phyloP scores from a whole-genome alignment of 352 stramenopile genomes.

The Pythium coloratum region DNA sequence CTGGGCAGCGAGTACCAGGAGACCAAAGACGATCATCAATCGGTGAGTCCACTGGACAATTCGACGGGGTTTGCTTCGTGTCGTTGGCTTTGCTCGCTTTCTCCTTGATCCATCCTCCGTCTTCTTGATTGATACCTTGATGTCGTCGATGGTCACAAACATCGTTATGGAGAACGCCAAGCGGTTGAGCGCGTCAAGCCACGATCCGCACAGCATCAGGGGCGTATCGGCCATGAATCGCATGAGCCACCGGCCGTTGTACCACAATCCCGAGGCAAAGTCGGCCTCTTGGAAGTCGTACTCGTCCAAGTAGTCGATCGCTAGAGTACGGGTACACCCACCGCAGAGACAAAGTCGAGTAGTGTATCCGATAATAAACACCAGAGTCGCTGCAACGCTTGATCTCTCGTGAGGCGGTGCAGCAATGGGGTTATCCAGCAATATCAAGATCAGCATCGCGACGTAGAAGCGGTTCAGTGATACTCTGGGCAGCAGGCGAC shows the following conservation, averaged over 20 bases:
- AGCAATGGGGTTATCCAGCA: constrained; percentile 19
- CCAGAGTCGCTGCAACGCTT: constrained; percentile 7
- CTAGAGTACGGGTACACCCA: constrained; percentile 8
- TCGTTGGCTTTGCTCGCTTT: too few relatives aligned
- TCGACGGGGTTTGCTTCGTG: too few relatives aligned
- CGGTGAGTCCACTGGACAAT: too few relatives aligned
- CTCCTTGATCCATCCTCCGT: too few relatives aligned
- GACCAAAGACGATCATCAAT: too few relatives aligned
- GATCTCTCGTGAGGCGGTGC: background rate
- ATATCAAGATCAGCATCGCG: constrained; percentile 11
- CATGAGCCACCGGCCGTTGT: constrained; percentile 18
- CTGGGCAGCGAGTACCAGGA: background rate
- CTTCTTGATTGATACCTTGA: constrained; percentile 17
- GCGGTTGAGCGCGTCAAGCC: constrained; percentile 13
- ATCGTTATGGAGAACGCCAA: constrained; percentile 19
- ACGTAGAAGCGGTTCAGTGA: constrained; percentile 20
- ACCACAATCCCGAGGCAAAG: constrained; percentile 3
- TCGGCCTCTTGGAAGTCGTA: constrained; percentile 9
- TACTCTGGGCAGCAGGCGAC: background rate
- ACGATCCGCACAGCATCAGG: constrained; percentile 8
- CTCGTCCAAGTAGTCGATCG: background rate
- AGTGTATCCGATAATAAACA: constrained; percentile 12
- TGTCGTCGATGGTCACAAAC: constrained; percentile 18
- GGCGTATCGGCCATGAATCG: constrained; percentile 15
- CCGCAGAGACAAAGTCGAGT: constrained; percentile 14